Evolutionary conservation across 1,284 basidiomycete genomes (phyloP).

Genomic region (Cerioporus squamosus): DNA sequence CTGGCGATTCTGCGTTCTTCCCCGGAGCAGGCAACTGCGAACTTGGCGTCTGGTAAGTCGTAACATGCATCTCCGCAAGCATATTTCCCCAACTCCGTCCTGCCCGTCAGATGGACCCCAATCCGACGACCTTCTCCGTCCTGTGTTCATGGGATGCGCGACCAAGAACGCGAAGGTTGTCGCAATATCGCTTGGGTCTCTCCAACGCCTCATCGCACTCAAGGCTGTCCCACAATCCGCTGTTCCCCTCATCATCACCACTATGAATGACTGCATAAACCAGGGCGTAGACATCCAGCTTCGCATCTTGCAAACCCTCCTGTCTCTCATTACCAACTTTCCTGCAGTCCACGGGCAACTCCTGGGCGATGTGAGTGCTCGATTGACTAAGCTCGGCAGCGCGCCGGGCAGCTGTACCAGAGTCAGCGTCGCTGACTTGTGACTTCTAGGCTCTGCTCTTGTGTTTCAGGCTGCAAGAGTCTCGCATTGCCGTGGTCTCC

Average conservation of each 20-base stretch:
- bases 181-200: conserved; percentile 87
- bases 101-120: conserved; percentile 67
- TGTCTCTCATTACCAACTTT: conserved; percentile 89
- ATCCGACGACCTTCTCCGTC: conserved; percentile 81
- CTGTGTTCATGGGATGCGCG: conserved; percentile 93
- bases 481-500: conserved; percentile 93
- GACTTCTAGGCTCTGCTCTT: conserved; percentile 76
- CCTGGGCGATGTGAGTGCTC: conserved; percentile 73
- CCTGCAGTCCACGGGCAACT: conserved; percentile 77
- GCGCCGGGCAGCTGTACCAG: no score
- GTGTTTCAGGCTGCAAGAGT: conserved; percentile 95
- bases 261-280: conserved; percentile 84
- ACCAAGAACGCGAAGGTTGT: conserved; percentile 95
- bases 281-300: conserved; percentile 96
- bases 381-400: not conserved
- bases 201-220: conserved; percentile 90
- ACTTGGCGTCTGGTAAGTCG: conserved; percentile 63
- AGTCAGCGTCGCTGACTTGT: no score
- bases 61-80: not conserved
- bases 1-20: conserved; percentile 77
- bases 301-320: conserved; percentile 87
- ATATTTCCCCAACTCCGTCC: not conserved
- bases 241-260: conserved; percentile 79
- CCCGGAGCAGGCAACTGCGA: conserved; percentile 69
- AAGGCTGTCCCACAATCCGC: conserved; percentile 83